Conservation (phyloP, 129 eudicot species). For the Sambucus nigra region DNA sequence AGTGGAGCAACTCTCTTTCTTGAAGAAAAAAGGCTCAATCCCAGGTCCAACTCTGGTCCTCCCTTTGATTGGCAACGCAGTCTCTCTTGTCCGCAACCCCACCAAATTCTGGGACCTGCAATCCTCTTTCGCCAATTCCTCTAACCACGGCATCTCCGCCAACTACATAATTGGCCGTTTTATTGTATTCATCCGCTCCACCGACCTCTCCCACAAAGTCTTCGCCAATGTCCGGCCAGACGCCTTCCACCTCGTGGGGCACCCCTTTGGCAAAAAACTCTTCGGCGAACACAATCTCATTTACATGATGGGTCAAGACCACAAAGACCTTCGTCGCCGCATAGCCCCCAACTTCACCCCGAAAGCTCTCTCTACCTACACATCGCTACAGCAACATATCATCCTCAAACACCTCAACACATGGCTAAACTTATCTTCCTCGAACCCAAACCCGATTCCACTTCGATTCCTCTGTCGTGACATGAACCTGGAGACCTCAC, state of each 20-base stretch:
- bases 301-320: constrained; percentile 74
- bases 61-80: constrained; percentile 75
- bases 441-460: constrained; percentile 22
- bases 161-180: constrained; percentile 74
- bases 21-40: constrained; percentile 39
- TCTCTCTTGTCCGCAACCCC: constrained; percentile 49
- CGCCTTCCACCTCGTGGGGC: constrained; percentile 78
- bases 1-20: constrained; percentile 50
- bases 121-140: constrained; percentile 40
- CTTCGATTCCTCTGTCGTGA: constrained; percentile 58
- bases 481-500: constrained; percentile 82
- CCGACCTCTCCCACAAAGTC: constrained; percentile 62
- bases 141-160: constrained; percentile 55
- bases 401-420: constrained; percentile 41
- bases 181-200: constrained; percentile 55
- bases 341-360: constrained; percentile 86
- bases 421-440: constrained; percentile 24
- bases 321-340: constrained; percentile 82
- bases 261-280: constrained; percentile 80
- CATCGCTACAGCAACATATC: constrained; percentile 41
- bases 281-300: constrained; percentile 81
- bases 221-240: constrained; percentile 77
- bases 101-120: constrained; percentile 65
- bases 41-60: constrained; percentile 63
- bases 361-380: constrained; percentile 54